Conservation (phyloP, 345 rosid species). For the Brassica carinata region DNA sequence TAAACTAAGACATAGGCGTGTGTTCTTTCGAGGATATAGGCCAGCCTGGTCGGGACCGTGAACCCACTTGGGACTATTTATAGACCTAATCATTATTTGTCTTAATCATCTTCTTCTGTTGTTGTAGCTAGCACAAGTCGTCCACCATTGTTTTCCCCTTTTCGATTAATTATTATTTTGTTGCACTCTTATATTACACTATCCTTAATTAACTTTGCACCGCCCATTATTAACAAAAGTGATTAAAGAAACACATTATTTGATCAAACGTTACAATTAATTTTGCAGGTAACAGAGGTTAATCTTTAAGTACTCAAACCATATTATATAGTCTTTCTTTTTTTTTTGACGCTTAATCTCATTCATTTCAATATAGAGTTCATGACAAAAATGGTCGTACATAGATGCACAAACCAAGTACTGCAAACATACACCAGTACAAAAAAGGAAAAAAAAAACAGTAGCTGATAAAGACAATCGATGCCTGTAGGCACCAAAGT, state of each 20-base stretch:
- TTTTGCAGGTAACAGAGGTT: background rate
- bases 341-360: too few species aligned
- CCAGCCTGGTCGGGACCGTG: conserved; percentile 39
- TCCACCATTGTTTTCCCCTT: conserved; percentile 32
- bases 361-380: too few species aligned
- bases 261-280: conserved; percentile 3
- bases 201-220: conserved; percentile 37
- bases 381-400: too few species aligned
- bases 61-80: conserved; percentile 36
- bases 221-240: conserved; percentile 17
- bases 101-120: conserved; percentile 33
- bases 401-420: too few species aligned
- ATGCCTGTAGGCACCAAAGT: too few species aligned
- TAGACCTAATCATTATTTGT: conserved; percentile 35
- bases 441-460: too few species aligned
- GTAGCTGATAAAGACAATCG: too few species aligned
- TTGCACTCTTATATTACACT: conserved; percentile 17
- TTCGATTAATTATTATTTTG: background rate
- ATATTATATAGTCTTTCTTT: background rate
- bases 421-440: too few species aligned
- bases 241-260: background rate
- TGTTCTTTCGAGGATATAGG: conserved; percentile 19
- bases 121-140: conserved; percentile 27
- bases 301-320: background rate
- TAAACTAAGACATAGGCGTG: conserved; percentile 23